Evolutionary conservation across 2,329 filamentous ascomycete genomes (phyloP), one percentile per base, ranked within the genome.

Genomic region (Colletotrichum sp.): DNA sequence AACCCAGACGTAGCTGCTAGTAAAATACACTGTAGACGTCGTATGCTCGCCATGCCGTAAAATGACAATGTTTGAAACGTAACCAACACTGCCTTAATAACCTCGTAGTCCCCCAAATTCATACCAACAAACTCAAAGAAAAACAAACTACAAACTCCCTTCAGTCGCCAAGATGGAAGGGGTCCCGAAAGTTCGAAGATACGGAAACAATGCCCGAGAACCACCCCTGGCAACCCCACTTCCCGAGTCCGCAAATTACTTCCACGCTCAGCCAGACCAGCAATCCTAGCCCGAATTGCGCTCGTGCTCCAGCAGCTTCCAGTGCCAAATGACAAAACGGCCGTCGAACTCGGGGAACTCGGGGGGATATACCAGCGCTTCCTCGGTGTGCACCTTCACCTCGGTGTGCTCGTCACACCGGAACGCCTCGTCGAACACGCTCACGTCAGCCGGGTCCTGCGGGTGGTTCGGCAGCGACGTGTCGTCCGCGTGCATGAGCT

Each of bases 401-500:
- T 52, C 64, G 21, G 28, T 18, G 49, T 65, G 32, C 44, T 76
- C 74, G 26, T 76, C 74, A 26, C 64, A 65, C 34, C 64, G 57
- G 9, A 76, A 76, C 28, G 74, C 70, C 6, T 57, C 74, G 21
- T 76, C 74, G 55, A 76, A 76, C n/a, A 24, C 44, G 3, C 57
- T 49, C 16, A 59, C 64, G 16, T 73, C 70, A 24, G 64, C 59
- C 12, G 74, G 74, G 28, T 76, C 70, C 10, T 65, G 57, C 44
- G 70, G 70, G 44, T 76, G 70, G 36, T 73, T 73, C 44, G 74
- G 74, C 16, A 76, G 71, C 7, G 70, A 52, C 3, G 44, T 30
- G 34, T 76, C 74, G 59, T 73, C 74, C 21, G 74, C 74, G 8
- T 76, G 74, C 74, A 74, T 73, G 16, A 76, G 52, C 69, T 76